phyloP scores from a whole-genome alignment of 139 green algal genomes.

The Asterochloris erici region DNA sequence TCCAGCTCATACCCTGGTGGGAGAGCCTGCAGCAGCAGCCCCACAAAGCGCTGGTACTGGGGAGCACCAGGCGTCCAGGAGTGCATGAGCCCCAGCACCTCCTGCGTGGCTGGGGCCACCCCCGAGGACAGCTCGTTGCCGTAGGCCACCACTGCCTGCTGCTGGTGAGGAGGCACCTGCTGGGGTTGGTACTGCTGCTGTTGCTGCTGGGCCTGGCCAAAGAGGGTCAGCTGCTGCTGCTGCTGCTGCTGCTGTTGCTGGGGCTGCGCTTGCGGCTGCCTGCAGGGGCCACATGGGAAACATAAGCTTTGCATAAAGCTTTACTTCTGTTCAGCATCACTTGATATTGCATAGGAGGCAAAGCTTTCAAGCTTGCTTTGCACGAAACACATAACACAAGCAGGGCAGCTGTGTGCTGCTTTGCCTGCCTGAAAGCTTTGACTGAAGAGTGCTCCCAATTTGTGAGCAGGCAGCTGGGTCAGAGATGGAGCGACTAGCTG shows the following conservation, averaged over 20 bases:
- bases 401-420: not conserved
- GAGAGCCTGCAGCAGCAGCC: slow-evolving; percentile 70
- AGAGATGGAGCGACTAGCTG: no score
- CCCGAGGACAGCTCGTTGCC: slow-evolving; percentile 1
- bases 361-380: not conserved
- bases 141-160: not conserved
- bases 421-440: not conserved
- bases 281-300: not conserved
- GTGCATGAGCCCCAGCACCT: slow-evolving; percentile 38
- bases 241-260: slow-evolving; percentile 10
- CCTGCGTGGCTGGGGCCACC: slow-evolving; percentile 25
- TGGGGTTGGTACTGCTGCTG: slow-evolving; percentile 5
- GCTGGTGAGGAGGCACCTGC: slow-evolving; percentile 25
- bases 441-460: no score
- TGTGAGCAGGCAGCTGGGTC: no score
- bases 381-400: not conserved
- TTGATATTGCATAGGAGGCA: not conserved
- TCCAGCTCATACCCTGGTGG: slow-evolving; percentile 63
- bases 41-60: slow-evolving; percentile 31
- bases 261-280: not conserved
- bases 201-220: slow-evolving; percentile 5
- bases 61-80: slow-evolving; percentile 25
- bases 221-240: slow-evolving; percentile 14
- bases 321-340: no score
- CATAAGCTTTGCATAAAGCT: no score